Evolutionary conservation across 1,284 basidiomycete genomes (phyloP).

Genomic region (Apiotrichum siamense): DNA sequence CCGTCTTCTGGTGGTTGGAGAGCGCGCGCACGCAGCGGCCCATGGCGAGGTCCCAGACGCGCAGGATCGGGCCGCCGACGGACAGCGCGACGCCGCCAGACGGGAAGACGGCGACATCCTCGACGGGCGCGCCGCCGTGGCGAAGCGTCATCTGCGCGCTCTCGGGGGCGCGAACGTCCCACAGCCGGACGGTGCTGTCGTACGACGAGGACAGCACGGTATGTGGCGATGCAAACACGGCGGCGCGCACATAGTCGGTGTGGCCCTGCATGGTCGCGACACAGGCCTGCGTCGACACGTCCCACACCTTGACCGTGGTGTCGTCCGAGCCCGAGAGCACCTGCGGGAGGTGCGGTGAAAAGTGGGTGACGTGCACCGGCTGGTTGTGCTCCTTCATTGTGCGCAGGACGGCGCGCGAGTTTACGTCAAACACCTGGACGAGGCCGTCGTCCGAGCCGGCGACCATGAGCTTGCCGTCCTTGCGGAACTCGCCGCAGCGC

Average conservation of each 20-base stretch:
- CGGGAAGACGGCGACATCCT: conserved; percentile 90
- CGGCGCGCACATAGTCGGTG: conserved; percentile 92
- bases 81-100: conserved; percentile 81
- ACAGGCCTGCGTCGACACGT: conserved; percentile 81
- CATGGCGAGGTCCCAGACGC: conserved; percentile 92
- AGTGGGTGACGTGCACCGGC: conserved; percentile 89
- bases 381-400: conserved; percentile 89
- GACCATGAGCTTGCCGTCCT: conserved; percentile 89
- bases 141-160: conserved; percentile 70
- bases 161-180: conserved; percentile 62
- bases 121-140: conserved; percentile 63
- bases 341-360: conserved; percentile 76
- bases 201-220: conserved; percentile 90
- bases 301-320: conserved; percentile 88
- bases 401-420: conserved; percentile 86
- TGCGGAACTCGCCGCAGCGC: conserved; percentile 74
- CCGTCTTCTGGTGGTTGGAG: conserved; percentile 97
- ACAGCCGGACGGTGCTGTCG: conserved; percentile 83
- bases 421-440: conserved; percentile 95
- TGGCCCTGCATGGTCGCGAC: conserved; percentile 76
- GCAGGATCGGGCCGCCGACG: conserved; percentile 84
- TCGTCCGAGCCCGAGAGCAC: conserved; percentile 95
- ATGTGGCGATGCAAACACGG: conserved; percentile 76
- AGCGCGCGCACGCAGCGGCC: conserved; percentile 80
- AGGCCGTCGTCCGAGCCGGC: conserved; percentile 92